Evolutionary conservation across 2,329 filamentous ascomycete species (phyloP), one percentile per base, ranked within the genome.

Genomic region (Gaeumannomyces sp.): DNA sequence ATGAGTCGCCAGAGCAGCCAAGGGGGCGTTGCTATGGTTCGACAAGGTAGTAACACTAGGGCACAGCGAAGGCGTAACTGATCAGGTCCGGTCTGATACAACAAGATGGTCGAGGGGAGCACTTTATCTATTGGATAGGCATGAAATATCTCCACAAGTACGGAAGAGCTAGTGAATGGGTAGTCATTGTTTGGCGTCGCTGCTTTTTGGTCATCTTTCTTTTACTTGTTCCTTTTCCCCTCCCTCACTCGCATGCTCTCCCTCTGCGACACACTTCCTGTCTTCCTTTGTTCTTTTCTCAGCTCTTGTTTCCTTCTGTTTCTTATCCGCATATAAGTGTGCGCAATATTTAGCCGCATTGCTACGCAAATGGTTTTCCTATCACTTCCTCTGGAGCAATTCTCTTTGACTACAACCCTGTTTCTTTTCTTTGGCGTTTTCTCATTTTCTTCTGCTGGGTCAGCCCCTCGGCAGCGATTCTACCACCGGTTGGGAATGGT

Each of bases 1-100:
- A 85, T 85, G 81, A 85, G 83, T 69, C 80, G 82, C 53, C 82
- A 83, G 72, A 85, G 81, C 73, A 85, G 82, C 64, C 75, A 81
- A 4, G 82, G 83, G 29, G 84, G 83, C 58, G 80, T 80, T 38
- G 77, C 82, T 16, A 86, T 86, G 83, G 86, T 83, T 68, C 78
- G 84, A 28, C 80, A 83, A 70, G 81, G 81, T 35, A 82, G 79
- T 62, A 76, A 70, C 19, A 73, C 73, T 29, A 72, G 74, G 10
- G 70, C 71, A 16, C 71, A 69, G 59, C 60, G 70, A 53, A 69
- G 69, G 62, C 67, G 69, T 28, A 69, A 68, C 61, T 65, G 64
- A 25, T 53, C 45, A 25, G 6, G 19, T 25, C 19, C 19, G 25
- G 19, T n/a, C 19, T 25, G n/a, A 53, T n/a, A 11, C 19, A 50